A percentile compares a stretch with the other conserved stretches of the same genome.
phyloP scores from a whole-genome alignment of 495 filamentous ascomycete species.

The Aspergillus ostianus region DNA sequence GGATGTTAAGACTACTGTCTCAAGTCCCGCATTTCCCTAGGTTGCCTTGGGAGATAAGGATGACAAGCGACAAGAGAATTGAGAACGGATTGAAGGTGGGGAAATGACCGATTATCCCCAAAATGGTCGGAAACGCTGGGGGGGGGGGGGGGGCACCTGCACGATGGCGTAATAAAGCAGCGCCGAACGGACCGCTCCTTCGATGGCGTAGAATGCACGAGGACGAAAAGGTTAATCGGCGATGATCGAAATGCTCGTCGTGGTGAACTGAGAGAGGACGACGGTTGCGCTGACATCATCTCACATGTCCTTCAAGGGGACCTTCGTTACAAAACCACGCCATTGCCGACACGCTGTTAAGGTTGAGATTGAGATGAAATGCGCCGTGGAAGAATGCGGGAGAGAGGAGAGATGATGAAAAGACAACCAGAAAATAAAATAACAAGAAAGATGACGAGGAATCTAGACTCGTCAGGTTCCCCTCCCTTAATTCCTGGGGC shows the following conservation, averaged over 20 bases:
- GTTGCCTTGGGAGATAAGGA: neutral
- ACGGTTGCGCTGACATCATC: neutral
- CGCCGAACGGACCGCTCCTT: slow-evolving; percentile 5
- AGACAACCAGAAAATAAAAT: neutral
- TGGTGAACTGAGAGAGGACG: neutral
- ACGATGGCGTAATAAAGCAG: slow-evolving; percentile 24
- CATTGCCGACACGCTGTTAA: neutral
- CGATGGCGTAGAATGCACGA: slow-evolving; percentile 19
- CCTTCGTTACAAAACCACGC: neutral
- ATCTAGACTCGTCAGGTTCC: no score
- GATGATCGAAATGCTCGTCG: neutral
- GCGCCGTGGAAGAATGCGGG: neutral
- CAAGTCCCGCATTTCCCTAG: neutral
- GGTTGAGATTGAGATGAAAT: no score
- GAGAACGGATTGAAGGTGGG: neutral
- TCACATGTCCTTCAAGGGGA: neutral
- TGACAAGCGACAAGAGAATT: no score
- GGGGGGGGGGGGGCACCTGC: slow-evolving; percentile 18
- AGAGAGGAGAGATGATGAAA: neutral
- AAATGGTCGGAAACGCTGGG: neutral
- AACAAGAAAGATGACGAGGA: no score
- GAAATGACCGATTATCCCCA: no score
- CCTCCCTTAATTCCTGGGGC: no score
- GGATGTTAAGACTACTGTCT: neutral
- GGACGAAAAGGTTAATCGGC: slow-evolving; percentile 13